Evolutionary conservation across 78 protist species (phyloP).

Genomic region (Cavenderia fasciculata): DNA sequence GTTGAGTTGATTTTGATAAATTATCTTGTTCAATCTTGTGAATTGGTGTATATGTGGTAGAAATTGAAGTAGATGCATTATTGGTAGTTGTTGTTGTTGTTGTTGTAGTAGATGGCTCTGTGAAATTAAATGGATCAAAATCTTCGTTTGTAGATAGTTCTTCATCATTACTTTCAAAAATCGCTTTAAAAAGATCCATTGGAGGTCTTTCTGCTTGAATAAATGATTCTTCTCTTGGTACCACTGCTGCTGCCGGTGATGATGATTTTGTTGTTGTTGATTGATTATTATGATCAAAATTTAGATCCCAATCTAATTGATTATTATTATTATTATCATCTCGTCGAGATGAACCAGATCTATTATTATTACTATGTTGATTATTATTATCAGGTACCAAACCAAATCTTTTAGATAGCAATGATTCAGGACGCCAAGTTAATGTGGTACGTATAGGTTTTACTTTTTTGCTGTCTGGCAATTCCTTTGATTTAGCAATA

Average conservation of each 20-base stretch:
- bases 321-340: not conserved
- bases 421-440: conserved; percentile 44
- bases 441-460: not conserved
- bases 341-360: not conserved
- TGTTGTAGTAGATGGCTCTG: too few species aligned
- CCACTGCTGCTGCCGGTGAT: not conserved
- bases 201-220: conserved; percentile 65
- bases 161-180: conserved; percentile 36
- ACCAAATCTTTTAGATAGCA: conserved; percentile 39
- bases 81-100: too few species aligned
- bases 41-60: too few species aligned
- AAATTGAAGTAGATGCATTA: too few species aligned
- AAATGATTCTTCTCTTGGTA: too few species aligned
- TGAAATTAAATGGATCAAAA: not conserved
- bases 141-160: not conserved
- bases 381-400: not conserved
- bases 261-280: not conserved
- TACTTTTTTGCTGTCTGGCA: not conserved
- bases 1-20: too few species aligned
- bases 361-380: not conserved
- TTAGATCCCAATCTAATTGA: too few species aligned
- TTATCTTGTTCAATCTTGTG: too few species aligned
- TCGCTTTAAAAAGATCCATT: conserved; percentile 69
- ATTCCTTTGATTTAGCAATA: not conserved
- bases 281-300: not conserved